phyloP scores from a whole-genome alignment of 106 monocot genomes.

The Dioscorea zingiberensis region DNA sequence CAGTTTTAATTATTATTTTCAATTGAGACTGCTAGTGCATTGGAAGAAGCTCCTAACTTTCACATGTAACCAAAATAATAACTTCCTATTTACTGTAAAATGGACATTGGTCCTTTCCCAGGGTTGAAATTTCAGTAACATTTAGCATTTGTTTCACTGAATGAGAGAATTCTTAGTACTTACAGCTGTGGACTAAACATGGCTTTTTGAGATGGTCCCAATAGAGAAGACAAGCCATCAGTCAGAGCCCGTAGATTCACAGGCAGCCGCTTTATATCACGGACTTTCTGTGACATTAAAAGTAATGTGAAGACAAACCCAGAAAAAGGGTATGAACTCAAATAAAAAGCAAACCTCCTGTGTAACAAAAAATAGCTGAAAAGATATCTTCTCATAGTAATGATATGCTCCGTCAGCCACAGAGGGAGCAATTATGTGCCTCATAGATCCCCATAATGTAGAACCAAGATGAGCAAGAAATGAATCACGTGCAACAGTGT shows the following conservation, averaged over 20 bases:
- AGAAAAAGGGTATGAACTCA: neutral
- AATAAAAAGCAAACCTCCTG: constrained; percentile 53
- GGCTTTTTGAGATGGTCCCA: constrained; percentile 57
- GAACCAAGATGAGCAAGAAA: constrained; percentile 95
- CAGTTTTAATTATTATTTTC: too few relatives aligned
- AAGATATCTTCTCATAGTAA: constrained; percentile 92
- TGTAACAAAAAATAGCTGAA: constrained; percentile 92
- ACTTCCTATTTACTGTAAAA: too few relatives aligned
- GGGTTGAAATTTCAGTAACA: too few relatives aligned
- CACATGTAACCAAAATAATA: too few relatives aligned
- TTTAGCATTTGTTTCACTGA: too few relatives aligned
- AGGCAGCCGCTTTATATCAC: constrained; percentile 64
- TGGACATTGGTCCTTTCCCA: too few relatives aligned
- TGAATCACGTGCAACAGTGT: constrained; percentile 93
- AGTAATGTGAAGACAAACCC: constrained; percentile 13
- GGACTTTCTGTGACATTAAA: constrained; percentile 53
- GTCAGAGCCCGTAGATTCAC: constrained; percentile 53
- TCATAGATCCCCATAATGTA: constrained; percentile 83
- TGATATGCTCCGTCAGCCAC: constrained; percentile 79
- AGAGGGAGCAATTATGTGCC: constrained; percentile 88
- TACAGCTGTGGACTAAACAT: constrained; percentile 74
- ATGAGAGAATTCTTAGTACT: constrained; percentile 5
- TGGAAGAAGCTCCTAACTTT: too few relatives aligned
- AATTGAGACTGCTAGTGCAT: too few relatives aligned
- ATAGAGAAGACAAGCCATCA: constrained; percentile 71